These are phyloP conservation scores for Pseudisothecium myosuroides DNA, from an alignment of 225 moss, liverwort and hornwort species.

Conservation along the genomic window DNA sequence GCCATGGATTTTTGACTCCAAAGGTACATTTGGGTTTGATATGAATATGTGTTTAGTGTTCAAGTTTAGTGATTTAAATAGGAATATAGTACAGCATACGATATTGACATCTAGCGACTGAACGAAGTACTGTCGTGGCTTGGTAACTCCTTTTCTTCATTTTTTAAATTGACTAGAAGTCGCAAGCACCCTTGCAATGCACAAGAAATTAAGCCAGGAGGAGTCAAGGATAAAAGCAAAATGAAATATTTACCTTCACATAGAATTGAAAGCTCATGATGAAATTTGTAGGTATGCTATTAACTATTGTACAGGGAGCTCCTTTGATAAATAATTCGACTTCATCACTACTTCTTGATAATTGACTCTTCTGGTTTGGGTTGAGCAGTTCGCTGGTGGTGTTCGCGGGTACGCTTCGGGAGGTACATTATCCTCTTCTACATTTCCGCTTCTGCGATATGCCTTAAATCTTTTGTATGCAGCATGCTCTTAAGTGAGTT, in stretches of 20 bases:
- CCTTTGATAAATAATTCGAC: background rate
- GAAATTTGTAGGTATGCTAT: background rate
- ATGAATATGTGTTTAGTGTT: background rate
- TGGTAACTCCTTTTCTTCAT: background rate
- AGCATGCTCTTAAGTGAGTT: background rate
- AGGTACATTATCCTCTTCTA: constrained; percentile 12
- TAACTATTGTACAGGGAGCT: background rate
- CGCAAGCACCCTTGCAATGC: background rate
- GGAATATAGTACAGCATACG: background rate
- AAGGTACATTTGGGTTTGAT: constrained; percentile 1
- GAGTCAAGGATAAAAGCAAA: background rate
- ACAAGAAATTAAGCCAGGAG: background rate
- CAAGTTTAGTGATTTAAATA: background rate
- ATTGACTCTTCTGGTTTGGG: background rate
- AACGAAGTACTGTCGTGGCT: background rate
- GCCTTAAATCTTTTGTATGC: background rate
- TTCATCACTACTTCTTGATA: background rate
- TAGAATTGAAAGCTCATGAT: background rate
- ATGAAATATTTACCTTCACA: background rate
- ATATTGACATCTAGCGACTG: background rate
- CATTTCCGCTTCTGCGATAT: background rate
- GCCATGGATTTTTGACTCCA: constrained; percentile 26
- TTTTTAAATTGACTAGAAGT: background rate
- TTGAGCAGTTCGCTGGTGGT: constrained; percentile 25
- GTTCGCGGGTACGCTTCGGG: constrained; percentile 35